A percentile compares a stretch with the other conserved stretches of the same genome.
Conservation (phyloP, 2,329 filamentous ascomycete genomes). For the Calonectria hongkongensis region DNA sequence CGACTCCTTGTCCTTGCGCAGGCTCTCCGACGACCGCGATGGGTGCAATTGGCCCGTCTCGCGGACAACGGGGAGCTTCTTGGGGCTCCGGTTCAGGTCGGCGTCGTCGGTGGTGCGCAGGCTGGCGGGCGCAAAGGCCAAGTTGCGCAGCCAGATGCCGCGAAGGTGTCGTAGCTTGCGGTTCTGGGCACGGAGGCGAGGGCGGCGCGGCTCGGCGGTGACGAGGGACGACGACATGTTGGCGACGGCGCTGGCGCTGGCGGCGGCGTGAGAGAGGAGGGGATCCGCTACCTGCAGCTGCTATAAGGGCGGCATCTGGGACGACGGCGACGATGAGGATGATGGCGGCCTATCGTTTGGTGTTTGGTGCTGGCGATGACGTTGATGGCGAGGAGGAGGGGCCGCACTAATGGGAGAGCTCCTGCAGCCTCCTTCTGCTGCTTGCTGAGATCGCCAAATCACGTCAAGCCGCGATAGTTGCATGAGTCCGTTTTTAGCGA, state of each 20-base stretch:
- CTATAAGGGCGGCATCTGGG: slow-evolving; percentile 11
- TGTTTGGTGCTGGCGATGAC: not conserved
- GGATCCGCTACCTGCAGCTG: not conserved
- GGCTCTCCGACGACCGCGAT: slow-evolving; percentile 72
- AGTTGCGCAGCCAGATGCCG: slow-evolving; percentile 90
- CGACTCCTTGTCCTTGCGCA: slow-evolving; percentile 62
- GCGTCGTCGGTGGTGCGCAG: slow-evolving; percentile 86
- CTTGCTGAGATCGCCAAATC: slow-evolving; percentile 38
- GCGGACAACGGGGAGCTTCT: slow-evolving; percentile 75
- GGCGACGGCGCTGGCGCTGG: slow-evolving; percentile 35
- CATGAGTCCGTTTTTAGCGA: slow-evolving; percentile 51
- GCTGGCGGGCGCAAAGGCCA: slow-evolving; percentile 78
- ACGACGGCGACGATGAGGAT: not conserved
- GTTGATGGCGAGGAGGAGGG: slow-evolving; percentile 10
- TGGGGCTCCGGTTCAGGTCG: slow-evolving; percentile 80
- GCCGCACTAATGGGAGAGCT: slow-evolving; percentile 47
- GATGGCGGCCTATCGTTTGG: not conserved
- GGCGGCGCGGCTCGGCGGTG: slow-evolving; percentile 64
- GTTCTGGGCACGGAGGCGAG: slow-evolving; percentile 81
- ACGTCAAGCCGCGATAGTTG: slow-evolving; percentile 52
- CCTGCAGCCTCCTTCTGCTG: slow-evolving; percentile 33
- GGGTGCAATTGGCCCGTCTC: slow-evolving; percentile 71
- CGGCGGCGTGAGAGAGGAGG: slow-evolving; percentile 4
- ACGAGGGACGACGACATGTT: slow-evolving; percentile 58
- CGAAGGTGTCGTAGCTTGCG: slow-evolving; percentile 91